Percentiles rank a stretch among this genome's conserved stretches.
phyloP scores from a whole-genome alignment of 495 filamentous ascomycete genomes.

The Neurospora pannonica region DNA sequence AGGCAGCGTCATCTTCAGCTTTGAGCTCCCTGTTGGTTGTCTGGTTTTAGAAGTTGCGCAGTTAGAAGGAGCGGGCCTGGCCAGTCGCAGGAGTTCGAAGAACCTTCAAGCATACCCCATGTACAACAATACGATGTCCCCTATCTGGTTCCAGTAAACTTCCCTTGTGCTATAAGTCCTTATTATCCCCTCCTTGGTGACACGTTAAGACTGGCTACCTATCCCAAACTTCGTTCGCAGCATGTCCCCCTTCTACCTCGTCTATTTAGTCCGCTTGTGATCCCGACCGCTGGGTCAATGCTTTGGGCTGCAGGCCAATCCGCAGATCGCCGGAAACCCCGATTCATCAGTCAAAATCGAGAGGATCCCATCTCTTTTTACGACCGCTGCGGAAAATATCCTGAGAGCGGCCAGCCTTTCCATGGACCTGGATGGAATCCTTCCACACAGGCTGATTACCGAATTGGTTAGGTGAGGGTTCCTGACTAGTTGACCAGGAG shows the following conservation, averaged over 20 bases:
- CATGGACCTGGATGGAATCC: background rate
- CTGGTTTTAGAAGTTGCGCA: background rate
- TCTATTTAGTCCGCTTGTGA: background rate
- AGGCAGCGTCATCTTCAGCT: constrained; percentile 4
- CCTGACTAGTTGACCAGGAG: background rate
- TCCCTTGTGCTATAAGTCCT: background rate
- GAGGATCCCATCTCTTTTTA: background rate
- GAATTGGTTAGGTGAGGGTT: background rate
- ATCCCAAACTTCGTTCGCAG: background rate
- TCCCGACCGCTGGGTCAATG: background rate
- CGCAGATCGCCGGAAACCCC: background rate
- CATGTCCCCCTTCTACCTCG: background rate
- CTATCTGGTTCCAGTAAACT: background rate
- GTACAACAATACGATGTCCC: background rate
- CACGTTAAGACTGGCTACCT: background rate
- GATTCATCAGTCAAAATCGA: background rate
- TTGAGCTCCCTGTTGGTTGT: background rate
- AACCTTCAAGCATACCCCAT: background rate
- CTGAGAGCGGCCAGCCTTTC: background rate
- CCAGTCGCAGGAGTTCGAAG: background rate
- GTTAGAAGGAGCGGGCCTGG: background rate
- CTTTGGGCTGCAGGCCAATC: background rate
- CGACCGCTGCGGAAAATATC: background rate
- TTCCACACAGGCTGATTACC: background rate
- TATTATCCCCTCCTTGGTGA: background rate